Evolutionary conservation across 1,139 yeast genomes (phyloP).

Genomic region (Pichia sp.): DNA sequence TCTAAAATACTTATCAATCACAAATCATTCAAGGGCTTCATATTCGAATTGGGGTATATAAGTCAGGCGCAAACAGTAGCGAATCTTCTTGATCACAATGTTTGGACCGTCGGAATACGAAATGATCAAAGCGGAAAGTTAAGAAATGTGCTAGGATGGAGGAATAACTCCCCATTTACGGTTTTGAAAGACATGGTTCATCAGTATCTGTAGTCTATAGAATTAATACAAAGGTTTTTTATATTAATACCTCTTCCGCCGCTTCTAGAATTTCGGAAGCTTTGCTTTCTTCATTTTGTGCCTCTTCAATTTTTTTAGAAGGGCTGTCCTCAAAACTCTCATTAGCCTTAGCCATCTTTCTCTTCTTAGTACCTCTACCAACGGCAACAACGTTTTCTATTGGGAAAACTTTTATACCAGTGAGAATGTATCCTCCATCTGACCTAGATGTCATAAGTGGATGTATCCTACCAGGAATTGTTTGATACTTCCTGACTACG

Average conservation of each 20-base stretch:
- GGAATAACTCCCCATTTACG: conserved; percentile 16
- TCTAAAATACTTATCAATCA: conserved; percentile 37
- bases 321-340: conserved; percentile 6
- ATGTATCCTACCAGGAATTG: conserved; percentile 89
- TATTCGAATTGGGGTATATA: conserved; percentile 32
- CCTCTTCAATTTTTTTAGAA: background rate
- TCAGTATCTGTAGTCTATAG: conserved; percentile 9
- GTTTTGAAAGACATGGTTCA: conserved; percentile 20
- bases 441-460: conserved; percentile 94
- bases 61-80: conserved; percentile 25
- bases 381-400: conserved; percentile 52
- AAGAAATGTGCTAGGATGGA: conserved; percentile 39
- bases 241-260: background rate
- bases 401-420: conserved; percentile 80
- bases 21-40: conserved; percentile 32
- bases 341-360: conserved; percentile 19
- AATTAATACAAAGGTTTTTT: background rate
- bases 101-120: conserved; percentile 29
- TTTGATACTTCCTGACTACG: conserved; percentile 81
- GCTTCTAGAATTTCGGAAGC: conserved; percentile 1
- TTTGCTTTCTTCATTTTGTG: background rate
- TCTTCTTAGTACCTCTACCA: conserved; percentile 46
- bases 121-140: conserved; percentile 26
- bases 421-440: conserved; percentile 82
- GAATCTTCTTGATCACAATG: conserved; percentile 4